Percentiles rank a stretch among this genome's conserved stretches.
Evolutionary conservation across 345 rosid genomes (phyloP).

Genomic region (Xanthoceras sorbifolium): DNA sequence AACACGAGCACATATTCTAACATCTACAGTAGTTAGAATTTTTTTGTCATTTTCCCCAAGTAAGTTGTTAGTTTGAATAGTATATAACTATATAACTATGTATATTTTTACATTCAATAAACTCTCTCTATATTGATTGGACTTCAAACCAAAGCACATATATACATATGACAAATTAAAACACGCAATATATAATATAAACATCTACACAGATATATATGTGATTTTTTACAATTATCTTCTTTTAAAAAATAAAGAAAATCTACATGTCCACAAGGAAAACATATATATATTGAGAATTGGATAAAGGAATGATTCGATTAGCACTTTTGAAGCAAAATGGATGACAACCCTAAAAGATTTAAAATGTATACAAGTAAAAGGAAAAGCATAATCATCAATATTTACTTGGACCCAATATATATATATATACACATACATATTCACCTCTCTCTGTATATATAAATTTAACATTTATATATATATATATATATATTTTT

Average conservation of each 20-base stretch:
- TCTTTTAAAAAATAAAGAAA: background rate
- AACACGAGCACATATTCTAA: no score
- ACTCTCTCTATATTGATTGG: background rate
- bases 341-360: conserved; percentile 39
- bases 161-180: background rate
- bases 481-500: background rate
- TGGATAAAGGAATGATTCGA: conserved; percentile 30
- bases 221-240: background rate
- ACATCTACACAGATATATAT: background rate
- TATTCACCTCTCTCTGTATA: background rate
- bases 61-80: background rate
- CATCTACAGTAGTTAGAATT: background rate
- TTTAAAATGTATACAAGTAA: conserved; percentile 7
- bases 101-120: background rate
- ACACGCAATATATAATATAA: background rate
- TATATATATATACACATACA: background rate
- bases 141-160: background rate
- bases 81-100: background rate
- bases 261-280: background rate
- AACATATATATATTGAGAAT: background rate
- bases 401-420: conserved; percentile 10
- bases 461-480: background rate
- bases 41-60: background rate
- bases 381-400: conserved; percentile 26
- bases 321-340: conserved; percentile 35